Base-by-base conservation (phyloP, 2,329 filamentous ascomycete species). In the Coniochaeta ligniaria region DNA sequence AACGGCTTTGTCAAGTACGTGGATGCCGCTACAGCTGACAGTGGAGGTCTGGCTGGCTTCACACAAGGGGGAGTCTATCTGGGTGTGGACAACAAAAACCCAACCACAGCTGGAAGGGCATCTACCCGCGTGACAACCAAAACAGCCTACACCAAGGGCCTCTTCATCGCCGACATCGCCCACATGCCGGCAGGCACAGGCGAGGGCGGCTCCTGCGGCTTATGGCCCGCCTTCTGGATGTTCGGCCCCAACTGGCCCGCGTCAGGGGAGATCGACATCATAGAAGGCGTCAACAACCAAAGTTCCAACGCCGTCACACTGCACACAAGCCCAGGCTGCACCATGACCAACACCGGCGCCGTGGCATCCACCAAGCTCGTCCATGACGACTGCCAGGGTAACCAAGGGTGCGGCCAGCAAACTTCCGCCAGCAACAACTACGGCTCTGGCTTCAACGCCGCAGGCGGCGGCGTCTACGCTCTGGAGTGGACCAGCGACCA, bases 191-290 rank as follows among this genome's bases (percentile, higher is more conserved):
- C 80, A 22, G 84, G 83, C 47, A 76, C 79, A 1, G 60, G 55
- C 14, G 54, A 60, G 1, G 50, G 58, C 20, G 58, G 43, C 26
- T 64, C 63, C 62, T 92, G 90, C 68, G 90, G 89, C 36, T 82
- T 85, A 16, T 94, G 90, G 90, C 89, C 90, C 1, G 90, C 90
- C 16, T 89, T 88, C 72, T 90, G 83, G 83, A 79, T 77, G 58
- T 80, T 91, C 36, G 89, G 89, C 17, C 77, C 80, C n/a, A 74
- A 82, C 68, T 93, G 90, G 90, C 90, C 90, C 1, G 71, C 71
- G 47, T 77, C 78, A 8, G 90, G 90, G 55, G 90, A 93, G 74
- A 90, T 94, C 67, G 90, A 94, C 71, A 89, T 93, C 67, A 84
- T 93, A 66, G 90, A 93, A 75, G 89, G 89, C 41, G 87, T 92